Evolutionary conservation across 768 basidiomycete genomes (phyloP).

Genomic region (Tephrocybe sp.): DNA sequence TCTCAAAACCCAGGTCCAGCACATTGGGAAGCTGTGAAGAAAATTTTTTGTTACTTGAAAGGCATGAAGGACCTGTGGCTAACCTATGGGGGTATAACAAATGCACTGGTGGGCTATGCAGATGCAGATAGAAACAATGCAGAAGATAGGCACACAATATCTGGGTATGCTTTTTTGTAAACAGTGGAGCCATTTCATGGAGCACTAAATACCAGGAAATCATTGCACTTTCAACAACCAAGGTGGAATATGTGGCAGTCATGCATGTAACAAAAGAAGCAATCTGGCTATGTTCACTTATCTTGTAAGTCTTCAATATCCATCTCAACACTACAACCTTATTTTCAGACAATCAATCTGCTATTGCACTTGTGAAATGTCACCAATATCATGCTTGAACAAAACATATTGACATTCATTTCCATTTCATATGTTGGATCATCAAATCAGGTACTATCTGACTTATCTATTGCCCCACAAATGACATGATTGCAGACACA

Average conservation of each 20-base stretch:
- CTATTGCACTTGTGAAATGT: not conserved
- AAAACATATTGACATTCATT: not conserved
- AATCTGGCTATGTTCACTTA: slow-evolving; percentile 28
- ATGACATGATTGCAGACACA: too few species aligned
- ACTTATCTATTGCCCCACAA: too few species aligned
- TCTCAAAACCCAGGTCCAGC: not conserved
- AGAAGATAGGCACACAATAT: slow-evolving; percentile 27
- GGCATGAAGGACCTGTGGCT: not conserved
- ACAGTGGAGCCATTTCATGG: slow-evolving; percentile 23
- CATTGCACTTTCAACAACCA: slow-evolving; percentile 17
- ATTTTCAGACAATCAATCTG: slow-evolving; percentile 9
- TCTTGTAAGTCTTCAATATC: slow-evolving; percentile 17
- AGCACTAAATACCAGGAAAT: slow-evolving; percentile 1
- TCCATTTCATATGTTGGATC: slow-evolving; percentile 7
- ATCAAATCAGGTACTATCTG: too few species aligned
- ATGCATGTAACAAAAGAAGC: slow-evolving; percentile 28
- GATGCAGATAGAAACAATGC: slow-evolving; percentile 23
- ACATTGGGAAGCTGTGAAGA: slow-evolving; percentile 5
- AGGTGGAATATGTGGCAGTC: slow-evolving; percentile 30
- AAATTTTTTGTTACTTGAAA: not conserved
- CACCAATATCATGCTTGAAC: not conserved
- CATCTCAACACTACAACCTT: not conserved
- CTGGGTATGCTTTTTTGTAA: slow-evolving; percentile 28
- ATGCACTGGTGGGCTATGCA: slow-evolving; percentile 18
- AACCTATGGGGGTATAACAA: slow-evolving; percentile 12